Conservation (phyloP, 2,329 filamentous ascomycete genomes). For the Capronia epimyces region DNA sequence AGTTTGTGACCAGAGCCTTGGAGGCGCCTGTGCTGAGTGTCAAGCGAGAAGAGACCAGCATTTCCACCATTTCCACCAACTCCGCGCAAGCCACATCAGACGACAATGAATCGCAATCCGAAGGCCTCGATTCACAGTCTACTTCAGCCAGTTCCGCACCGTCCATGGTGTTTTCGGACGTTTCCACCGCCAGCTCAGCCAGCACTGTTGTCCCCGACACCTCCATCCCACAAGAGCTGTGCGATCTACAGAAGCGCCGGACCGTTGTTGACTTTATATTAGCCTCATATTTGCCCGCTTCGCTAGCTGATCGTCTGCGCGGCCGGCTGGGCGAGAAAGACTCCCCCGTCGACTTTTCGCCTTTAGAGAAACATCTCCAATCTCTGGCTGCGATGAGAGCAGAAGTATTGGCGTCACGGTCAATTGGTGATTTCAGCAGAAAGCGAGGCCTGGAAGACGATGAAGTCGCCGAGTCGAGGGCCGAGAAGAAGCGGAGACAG, state of each 20-base stretch:
- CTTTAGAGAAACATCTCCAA: constrained; percentile 64
- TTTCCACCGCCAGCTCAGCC: constrained; percentile 36
- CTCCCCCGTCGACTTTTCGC: constrained; percentile 59
- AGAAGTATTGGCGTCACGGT: constrained; percentile 65
- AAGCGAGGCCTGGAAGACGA: constrained; percentile 43
- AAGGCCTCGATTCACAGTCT: constrained; percentile 26
- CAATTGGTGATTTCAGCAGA: constrained; percentile 43
- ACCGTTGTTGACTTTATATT: constrained; percentile 48
- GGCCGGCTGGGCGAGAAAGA: constrained; percentile 33
- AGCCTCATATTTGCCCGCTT: constrained; percentile 44
- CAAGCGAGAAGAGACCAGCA: constrained; percentile 50
- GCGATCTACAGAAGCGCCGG: constrained; percentile 45
- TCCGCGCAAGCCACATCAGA: constrained; percentile 29
- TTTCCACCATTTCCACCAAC: constrained; percentile 25
- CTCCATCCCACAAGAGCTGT: constrained; percentile 36
- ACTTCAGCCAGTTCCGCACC: constrained; percentile 32
- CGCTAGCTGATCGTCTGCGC: constrained; percentile 32
- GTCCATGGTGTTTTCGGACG: constrained; percentile 35
- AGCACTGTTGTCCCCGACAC: constrained; percentile 33
- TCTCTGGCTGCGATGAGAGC: constrained; percentile 62
- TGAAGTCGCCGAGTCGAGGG: constrained; percentile 45
- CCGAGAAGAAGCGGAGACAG: constrained; percentile 76
- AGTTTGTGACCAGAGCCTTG: constrained; percentile 69
- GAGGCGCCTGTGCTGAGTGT: constrained; percentile 70
- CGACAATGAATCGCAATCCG: constrained; percentile 29